These are phyloP conservation scores for Dalbergia oliveri DNA, from an alignment of 306 rosid species.

Conservation along the genomic window DNA sequence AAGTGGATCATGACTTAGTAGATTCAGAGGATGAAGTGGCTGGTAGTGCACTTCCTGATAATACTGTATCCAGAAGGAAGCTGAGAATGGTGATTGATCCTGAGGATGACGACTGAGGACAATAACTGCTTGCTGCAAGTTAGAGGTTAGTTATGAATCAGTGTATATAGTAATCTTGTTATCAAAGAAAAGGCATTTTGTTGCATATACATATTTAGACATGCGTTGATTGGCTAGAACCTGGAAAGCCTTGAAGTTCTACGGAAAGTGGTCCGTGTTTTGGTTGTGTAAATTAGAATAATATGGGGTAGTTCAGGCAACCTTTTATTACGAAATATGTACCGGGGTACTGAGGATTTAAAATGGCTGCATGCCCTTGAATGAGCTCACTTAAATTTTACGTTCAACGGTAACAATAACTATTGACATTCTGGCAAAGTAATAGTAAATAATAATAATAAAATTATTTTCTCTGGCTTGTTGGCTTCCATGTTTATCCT, in stretches of 20 bases:
- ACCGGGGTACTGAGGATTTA: no score
- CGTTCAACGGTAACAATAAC: background rate
- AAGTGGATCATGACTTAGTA: constrained; percentile 59
- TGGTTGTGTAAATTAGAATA: no score
- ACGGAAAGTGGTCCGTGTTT: no score
- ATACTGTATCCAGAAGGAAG: constrained; percentile 67
- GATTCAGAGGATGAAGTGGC: constrained; percentile 77
- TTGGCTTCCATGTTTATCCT: no score
- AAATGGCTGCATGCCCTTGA: no score
- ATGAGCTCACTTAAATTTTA: background rate
- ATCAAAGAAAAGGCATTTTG: background rate
- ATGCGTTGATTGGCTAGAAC: background rate
- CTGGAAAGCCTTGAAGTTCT: background rate
- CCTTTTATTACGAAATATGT: no score
- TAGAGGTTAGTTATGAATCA: background rate
- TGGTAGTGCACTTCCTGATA: constrained; percentile 46
- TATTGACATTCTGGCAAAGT: background rate
- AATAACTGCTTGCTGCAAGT: background rate
- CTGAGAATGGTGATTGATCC: constrained; percentile 85
- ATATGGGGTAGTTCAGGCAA: no score
- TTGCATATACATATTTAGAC: background rate
- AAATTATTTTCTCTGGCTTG: no score
- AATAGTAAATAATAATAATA: no score
- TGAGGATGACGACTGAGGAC: constrained; percentile 77
- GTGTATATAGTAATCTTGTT: background rate